Base-by-base conservation (phyloP, 1,139 yeast species). In the Taphrina communis region DNA sequence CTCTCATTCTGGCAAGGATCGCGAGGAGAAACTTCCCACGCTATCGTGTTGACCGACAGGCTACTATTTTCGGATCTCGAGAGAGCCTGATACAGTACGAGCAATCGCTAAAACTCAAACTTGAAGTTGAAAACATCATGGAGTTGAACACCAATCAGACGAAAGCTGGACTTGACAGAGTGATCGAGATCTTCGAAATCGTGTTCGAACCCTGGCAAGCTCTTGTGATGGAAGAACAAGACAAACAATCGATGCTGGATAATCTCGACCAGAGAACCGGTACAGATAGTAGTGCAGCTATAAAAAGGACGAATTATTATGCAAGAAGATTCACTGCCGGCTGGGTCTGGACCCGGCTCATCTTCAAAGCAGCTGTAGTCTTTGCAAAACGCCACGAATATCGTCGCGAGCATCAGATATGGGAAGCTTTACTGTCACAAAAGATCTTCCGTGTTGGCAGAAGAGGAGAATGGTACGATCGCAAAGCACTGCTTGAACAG, bases 381-480 rank as follows among this genome's bases (percentile, higher is more conserved):
- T 62, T 72, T 9, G 69, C 68, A 19, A 56, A 71, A 38, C 63
- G 70, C 1, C 71, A 69, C 14, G 52, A 57, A 2, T 68, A 71
- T 44, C 36, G 39, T 19, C 71, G 68, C 11, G 71, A 72, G 21
- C 70, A 71, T 42, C 67, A 52, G n/a, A 68, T 72, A 1, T 70
- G 71, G 41, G 44, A 68, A 9, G 65, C 57, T 4, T 68, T 72
- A 35, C 63, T 72, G 35, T 53, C 65, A 4, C 74, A 72, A 35
- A 52, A 60, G 17, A 35, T 68, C 6, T 72, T 67, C 46, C 65
- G 72, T 6, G 66, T 65, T 21, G 74, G 74, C 38, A 71, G 71
- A 41, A 62, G 74, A 19, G 74, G 74, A 2, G 72, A 70, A 35
- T 72, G 74, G 74, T 72, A 71, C 31, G 72, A 72, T 39, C 44